Evolutionary conservation across 2,329 filamentous ascomycete species (phyloP), one percentile per base, ranked within the genome.

Genomic region (Paracorniculantispora psalliotae): DNA sequence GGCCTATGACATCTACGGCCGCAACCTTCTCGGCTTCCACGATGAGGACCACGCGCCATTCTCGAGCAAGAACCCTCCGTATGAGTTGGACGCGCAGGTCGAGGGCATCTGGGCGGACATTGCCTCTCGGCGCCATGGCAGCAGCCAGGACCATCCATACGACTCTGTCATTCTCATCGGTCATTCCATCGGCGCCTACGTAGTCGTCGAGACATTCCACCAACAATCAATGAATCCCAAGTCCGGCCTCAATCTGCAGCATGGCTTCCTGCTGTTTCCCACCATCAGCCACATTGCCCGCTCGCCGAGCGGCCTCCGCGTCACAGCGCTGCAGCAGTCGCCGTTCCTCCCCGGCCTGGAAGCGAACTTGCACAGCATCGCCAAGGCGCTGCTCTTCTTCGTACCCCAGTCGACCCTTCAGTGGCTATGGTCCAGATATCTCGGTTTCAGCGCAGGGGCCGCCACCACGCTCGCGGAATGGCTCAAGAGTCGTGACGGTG

Each of bases 171-270:
- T 91, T 8, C 73, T 92, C 17, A 81, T 89, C 52, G 89, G 88
- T 4, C 89, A 92, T 71, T 91, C 88, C 0, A 86, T 92, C 1
- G 89, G 89, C 25, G 77, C 84, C 10, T 92, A 89, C 68, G 87
- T 92, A 21, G 75, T 81, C 2, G 81, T 91, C 63, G 88, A 92
- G 69, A 73, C 89, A 30, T 81, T 90, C 50, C 77, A 85, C 61
- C 77, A 83, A 10, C 80, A 85, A 62, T 73, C 78, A 37, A 74
- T 75, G 39, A 64, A 73, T 41, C 67, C 69, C 13, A 69, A 69
- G 1, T 71, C 73, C n/a, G 67, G 72, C 48, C 67, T 80, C n/a
- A 69, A 67, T 12, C 72, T 85, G 23, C 69, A 68, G 37, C 74
- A 79, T 28, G 88, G 81, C 1, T 77, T 91, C 44, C 76, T 92